A percentile compares a stretch with the other conserved stretches of the same genome.
Conservation (phyloP, 306 rosid species). For the Lithocarpus polystachyus region DNA sequence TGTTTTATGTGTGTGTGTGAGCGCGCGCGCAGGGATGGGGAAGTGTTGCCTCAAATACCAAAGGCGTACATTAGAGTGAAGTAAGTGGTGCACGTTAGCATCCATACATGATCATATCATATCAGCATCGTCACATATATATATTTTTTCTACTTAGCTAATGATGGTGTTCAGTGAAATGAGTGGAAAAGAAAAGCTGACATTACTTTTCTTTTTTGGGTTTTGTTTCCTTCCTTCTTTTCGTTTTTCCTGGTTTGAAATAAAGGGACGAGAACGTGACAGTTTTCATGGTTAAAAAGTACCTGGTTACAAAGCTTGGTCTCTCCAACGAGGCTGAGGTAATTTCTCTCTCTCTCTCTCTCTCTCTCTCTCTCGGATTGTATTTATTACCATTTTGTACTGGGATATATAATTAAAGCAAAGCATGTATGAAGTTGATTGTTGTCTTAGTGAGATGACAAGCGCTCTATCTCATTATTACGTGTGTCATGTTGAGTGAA, state of each 20-base stretch:
- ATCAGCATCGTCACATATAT: background rate
- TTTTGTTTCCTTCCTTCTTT: constrained; percentile 3
- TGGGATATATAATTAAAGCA: background rate
- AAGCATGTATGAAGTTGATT: constrained; percentile 39
- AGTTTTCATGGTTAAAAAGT: constrained; percentile 59
- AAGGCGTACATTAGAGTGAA: constrained; percentile 69
- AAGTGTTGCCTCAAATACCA: constrained; percentile 58
- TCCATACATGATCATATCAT: constrained; percentile 23
- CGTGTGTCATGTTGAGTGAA: constrained; percentile 26
- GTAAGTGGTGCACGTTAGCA: constrained; percentile 62
- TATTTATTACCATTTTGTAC: background rate
- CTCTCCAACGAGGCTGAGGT: constrained; percentile 73
- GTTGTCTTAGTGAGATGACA: constrained; percentile 24
- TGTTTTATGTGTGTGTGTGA: constrained; percentile 3
- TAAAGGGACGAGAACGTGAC: constrained; percentile 63
- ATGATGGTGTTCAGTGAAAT: constrained; percentile 46
- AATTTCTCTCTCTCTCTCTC: background rate
- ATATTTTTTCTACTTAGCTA: constrained; percentile 27
- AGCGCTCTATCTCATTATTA: constrained; percentile 13
- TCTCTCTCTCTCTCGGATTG: background rate
- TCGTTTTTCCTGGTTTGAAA: background rate
- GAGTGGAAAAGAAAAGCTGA: constrained; percentile 36
- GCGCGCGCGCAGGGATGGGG: constrained; percentile 45
- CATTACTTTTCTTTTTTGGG: constrained; percentile 16
- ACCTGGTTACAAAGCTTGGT: constrained; percentile 67